phyloP scores from a whole-genome alignment of 2,329 filamentous ascomycete genomes.

The Grosmannia serpens region DNA sequence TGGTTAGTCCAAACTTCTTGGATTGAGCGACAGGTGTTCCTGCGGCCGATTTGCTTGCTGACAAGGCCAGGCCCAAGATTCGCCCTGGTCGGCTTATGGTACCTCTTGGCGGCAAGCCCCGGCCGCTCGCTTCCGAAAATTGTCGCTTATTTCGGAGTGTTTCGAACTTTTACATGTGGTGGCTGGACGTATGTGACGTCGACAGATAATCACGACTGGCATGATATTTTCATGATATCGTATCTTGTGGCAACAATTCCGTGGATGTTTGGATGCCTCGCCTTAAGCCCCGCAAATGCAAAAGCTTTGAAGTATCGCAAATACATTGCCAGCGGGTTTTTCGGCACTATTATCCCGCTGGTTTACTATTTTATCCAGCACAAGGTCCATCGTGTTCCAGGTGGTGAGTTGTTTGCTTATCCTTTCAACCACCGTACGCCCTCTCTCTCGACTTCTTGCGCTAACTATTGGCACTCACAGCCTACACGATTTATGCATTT shows the following conservation, averaged over 20 bases:
- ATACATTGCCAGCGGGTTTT: conserved; percentile 71
- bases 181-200: conserved; percentile 99
- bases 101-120: conserved; percentile 70
- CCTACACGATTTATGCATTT: conserved; percentile 94
- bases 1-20: conserved; percentile 34
- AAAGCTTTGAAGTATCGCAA: conserved; percentile 82
- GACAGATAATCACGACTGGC: conserved; percentile 96
- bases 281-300: conserved; percentile 74
- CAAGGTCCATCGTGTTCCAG: conserved; percentile 87
- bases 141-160: conserved; percentile 65
- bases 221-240: conserved; percentile 98
- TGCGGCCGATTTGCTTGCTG: background rate
- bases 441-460: background rate
- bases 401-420: conserved; percentile 50
- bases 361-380: conserved; percentile 98
- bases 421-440: background rate
- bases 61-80: conserved; percentile 66
- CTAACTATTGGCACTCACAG: conserved; percentile 33
- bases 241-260: conserved; percentile 90
- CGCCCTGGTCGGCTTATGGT: conserved; percentile 82
- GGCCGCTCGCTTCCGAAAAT: conserved; percentile 69
- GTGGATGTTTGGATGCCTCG: conserved; percentile 87
- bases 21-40: background rate
- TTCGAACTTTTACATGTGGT: conserved; percentile 86
- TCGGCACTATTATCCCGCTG: conserved; percentile 78